Base-by-base conservation (phyloP, 192 early-diverging fungal species). In the Coemansia sp. region DNA sequence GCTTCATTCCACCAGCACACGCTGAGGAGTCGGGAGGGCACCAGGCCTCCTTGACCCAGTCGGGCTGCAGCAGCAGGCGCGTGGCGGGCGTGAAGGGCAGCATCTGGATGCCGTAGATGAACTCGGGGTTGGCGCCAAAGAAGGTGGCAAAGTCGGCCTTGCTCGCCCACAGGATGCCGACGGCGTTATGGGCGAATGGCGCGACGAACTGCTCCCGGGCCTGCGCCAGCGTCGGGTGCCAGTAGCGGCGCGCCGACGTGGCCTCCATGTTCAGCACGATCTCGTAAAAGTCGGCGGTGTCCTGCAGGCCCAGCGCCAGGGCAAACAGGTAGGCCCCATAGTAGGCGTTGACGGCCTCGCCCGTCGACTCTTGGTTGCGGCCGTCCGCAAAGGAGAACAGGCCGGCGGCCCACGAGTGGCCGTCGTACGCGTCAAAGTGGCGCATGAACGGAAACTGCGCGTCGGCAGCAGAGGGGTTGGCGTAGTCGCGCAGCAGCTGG, bases 331-430 rank as follows among this genome's bases (percentile, higher is more conserved):
- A 82, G 1, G 83, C 70, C n/a, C 68, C 73, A 49, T 87, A 87
- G 82, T 87, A 87, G 19, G 78, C 81, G 60, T 87, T 85, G 51
- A 87, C 68, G 17, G 86, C 80, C 46, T 87, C 86, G 46, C 77
- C 77, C 0, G 84, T 76, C 17, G 74, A 77, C 63, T 87, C 86
- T 31, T 85, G 84, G 66, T 87, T 84, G 42, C 84, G 81, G 36
- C 77, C 85, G 19, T 86, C 83, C 29, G 61, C 68, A 57, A 79
- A 84, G 3, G 76, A 57, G 32, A 74, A 77, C 36, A 86, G 61
- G 0, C 88, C 88, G 4, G 87, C 81, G 6, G 88, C 88, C 88
- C 88, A 90, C 51, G 82, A 86, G 63, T 90, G 88, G 27, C 86
- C 86, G 54, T 86, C 87, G 43, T 84, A 90, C 38, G 85, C 79